Evolutionary conservation across 2,329 filamentous ascomycete species (phyloP), one percentile per base, ranked within the genome.

Genomic region (Calonectria pteridis): DNA sequence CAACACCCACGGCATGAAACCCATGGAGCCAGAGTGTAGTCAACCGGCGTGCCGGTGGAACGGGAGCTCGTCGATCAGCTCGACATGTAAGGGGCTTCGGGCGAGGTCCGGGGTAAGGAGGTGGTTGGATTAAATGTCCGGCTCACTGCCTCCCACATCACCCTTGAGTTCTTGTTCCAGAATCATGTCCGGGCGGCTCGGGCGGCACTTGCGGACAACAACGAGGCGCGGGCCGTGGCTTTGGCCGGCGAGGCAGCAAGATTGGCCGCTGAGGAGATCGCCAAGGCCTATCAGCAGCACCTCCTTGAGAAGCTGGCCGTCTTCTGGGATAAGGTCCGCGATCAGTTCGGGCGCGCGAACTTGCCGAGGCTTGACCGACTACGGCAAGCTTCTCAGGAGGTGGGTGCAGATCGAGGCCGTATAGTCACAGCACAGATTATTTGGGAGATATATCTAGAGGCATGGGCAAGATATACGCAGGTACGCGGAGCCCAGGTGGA

Each of bases 391-490:
- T 9, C 9, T 14, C 35, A 37, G 14, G 35, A 14, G 35, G 14
- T 37, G 35, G 35, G 9, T 14, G 16, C 49, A 59, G 58, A 58
- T 18, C 18, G 65, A 64, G 37, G 71, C 58, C 35, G 55, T 37
- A 72, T 69, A 11, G 26, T 35, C 20, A 72, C 58, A 23, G 71
- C 71, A 33, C 71, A 72, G 58, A 72, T 65, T 18, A 65, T 72
- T 23, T 46, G 40, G 14, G 58, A 46, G 6, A 59, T 72, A n/a
- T 72, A 72, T 29, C 29, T 50, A 14, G 70, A 72, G 35, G 70
- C 65, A 64, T 72, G 58, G 70, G 46, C 58, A 4, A 53, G 29
- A 26, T 64, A 64, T 46, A 43, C 59, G 35, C 35, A 37, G 14
- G 35, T 14, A 37, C 14, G 14, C n/a, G n/a, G n/a, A n/a, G n/a